Conservation (phyloP, 495 filamentous ascomycete genomes). For the Penicillium cataractarum region DNA sequence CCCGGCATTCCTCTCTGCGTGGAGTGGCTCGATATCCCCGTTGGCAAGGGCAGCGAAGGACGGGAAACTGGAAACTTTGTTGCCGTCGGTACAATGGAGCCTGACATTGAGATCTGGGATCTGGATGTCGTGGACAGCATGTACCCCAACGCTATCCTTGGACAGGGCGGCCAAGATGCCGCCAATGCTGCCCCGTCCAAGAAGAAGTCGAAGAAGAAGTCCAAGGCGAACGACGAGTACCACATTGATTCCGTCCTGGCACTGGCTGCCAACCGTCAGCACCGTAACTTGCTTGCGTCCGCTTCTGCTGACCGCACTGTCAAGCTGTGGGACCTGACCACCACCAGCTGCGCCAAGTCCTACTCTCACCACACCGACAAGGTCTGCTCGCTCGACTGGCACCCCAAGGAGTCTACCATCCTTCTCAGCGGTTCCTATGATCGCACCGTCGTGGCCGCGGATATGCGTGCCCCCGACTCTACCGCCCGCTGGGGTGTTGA, state of each 20-base stretch:
- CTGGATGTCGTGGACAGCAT: constrained; percentile 93
- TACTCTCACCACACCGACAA: constrained; percentile 93
- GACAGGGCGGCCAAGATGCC: constrained; percentile 68
- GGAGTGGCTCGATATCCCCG: constrained; percentile 91
- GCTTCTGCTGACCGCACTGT: constrained; percentile 94
- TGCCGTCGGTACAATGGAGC: constrained; percentile 94
- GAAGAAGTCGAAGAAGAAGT: constrained; percentile 77
- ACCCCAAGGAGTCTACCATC: constrained; percentile 81
- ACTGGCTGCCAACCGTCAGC: constrained; percentile 86
- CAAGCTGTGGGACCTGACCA: constrained; percentile 97
- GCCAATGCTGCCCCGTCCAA: constrained; percentile 34
- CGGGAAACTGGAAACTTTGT: constrained; percentile 78
- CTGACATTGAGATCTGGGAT: constrained; percentile 99
- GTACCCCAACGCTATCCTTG: constrained; percentile 96
- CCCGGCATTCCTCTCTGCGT: constrained; percentile 93
- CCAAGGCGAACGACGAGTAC: constrained; percentile 86
- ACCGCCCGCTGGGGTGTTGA: constrained; percentile 89
- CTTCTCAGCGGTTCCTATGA: constrained; percentile 94
- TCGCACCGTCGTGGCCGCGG: constrained; percentile 83
- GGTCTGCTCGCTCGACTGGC: constrained; percentile 94
- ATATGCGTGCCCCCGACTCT: constrained; percentile 88
- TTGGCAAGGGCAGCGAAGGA: constrained; percentile 64
- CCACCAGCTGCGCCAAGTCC: constrained; percentile 87
- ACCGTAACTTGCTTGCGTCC: constrained; percentile 94
- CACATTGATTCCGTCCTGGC: constrained; percentile 93